phyloP scores from a whole-genome alignment of 2,329 filamentous ascomycete genomes.

The Sordariomycetes sp. region DNA sequence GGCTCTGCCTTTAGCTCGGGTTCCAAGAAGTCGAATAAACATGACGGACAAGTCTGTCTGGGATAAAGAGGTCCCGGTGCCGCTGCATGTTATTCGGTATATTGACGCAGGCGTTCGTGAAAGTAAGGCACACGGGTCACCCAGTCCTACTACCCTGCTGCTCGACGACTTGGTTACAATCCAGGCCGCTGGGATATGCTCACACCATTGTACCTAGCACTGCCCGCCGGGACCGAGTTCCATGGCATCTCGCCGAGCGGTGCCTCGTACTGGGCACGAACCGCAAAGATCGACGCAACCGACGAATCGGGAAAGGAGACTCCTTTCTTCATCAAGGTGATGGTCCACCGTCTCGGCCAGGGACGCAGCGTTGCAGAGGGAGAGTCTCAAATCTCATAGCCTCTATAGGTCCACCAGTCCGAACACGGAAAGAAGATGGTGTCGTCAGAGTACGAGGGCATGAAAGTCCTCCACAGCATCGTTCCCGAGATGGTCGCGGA shows the following conservation, averaged over 20 bases:
- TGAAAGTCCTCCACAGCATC: not conserved
- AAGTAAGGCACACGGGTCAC: not conserved
- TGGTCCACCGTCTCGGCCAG: not conserved
- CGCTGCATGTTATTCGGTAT: not conserved
- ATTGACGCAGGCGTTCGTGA: not conserved
- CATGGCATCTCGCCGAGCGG: not conserved
- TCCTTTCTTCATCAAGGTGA: slow-evolving; percentile 1
- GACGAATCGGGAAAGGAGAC: not conserved
- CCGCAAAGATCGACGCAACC: not conserved
- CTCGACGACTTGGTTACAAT: too few relatives aligned
- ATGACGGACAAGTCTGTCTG: slow-evolving; percentile 1
- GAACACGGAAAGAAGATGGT: not conserved
- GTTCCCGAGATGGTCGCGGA: not conserved
- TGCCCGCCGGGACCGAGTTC: not conserved
- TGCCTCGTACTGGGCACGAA: not conserved
- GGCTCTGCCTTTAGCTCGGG: too few relatives aligned
- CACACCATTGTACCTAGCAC: not conserved
- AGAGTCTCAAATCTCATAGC: not conserved
- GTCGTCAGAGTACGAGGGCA: not conserved
- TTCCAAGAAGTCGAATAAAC: too few relatives aligned
- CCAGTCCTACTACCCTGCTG: too few relatives aligned
- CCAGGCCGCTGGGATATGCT: too few relatives aligned
- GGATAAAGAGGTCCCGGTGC: not conserved
- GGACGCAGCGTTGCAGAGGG: not conserved
- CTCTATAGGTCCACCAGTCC: not conserved